These are phyloP conservation scores for Triticum aestivum DNA, from an alignment of 176 grass and related monocot genomes.

Conservation along the genomic window DNA sequence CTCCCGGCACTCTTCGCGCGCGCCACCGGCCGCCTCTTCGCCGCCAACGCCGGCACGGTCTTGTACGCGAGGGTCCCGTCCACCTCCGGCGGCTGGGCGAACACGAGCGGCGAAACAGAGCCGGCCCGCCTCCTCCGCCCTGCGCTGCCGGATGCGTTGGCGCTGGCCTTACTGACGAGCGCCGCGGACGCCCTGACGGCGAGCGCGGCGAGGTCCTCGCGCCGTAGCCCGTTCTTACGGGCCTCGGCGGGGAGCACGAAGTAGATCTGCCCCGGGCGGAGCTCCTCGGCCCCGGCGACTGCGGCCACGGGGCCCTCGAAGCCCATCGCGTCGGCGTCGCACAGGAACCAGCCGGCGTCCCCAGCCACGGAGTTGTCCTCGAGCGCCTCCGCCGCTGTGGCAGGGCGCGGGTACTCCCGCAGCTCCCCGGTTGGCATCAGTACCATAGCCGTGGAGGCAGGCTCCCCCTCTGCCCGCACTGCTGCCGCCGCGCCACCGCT, in stretches of 20 bases:
- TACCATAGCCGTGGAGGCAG: slow-evolving; percentile 42
- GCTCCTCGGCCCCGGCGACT: neutral
- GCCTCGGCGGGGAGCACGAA: slow-evolving; percentile 56
- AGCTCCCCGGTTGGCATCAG: slow-evolving; percentile 46
- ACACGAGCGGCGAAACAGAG: slow-evolving; percentile 39
- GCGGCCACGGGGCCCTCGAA: slow-evolving; percentile 40
- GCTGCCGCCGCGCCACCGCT: neutral
- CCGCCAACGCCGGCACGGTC: neutral
- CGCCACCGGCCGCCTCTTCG: neutral
- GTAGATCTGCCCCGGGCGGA: slow-evolving; percentile 65
- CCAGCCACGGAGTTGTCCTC: neutral
- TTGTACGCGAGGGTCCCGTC: neutral
- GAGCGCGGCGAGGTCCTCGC: slow-evolving; percentile 59
- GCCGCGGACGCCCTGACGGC: slow-evolving; percentile 46
- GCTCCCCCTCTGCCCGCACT: neutral
- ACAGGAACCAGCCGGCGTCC: slow-evolving; percentile 40
- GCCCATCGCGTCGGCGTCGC: slow-evolving; percentile 65
- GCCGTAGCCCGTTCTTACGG: neutral
- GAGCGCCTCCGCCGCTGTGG: slow-evolving; percentile 30
- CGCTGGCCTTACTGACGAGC: slow-evolving; percentile 11
- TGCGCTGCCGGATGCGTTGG: neutral
- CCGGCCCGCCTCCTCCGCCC: neutral
- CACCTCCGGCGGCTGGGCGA: slow-evolving; percentile 26
- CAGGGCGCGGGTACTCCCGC: slow-evolving; percentile 36
- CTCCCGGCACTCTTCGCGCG: neutral